These are phyloP conservation scores for Chaetomium fimeti DNA, from an alignment of 495 filamentous ascomycete species.

Conservation along the genomic window DNA sequence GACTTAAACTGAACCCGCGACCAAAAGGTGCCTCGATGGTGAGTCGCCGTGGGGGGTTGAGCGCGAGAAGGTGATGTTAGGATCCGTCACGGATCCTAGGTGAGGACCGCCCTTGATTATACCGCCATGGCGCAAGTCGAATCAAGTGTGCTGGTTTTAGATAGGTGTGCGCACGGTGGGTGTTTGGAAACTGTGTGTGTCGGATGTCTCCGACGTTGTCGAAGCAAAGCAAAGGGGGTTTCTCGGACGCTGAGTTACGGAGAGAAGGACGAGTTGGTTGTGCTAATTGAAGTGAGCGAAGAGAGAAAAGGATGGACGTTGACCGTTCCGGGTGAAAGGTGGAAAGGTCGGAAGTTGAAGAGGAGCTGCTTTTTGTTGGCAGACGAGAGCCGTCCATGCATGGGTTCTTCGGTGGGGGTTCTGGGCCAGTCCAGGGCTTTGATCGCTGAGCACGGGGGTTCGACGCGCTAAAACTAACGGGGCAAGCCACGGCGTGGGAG, in stretches of 20 bases:
- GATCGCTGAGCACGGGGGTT: neutral
- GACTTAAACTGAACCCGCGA: constrained; percentile 2
- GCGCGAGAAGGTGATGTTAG: constrained; percentile 3
- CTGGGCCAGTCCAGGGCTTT: neutral
- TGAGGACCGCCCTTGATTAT: constrained; percentile 19
- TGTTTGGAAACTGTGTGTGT: neutral
- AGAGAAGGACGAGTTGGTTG: neutral
- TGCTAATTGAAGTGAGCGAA: neutral
- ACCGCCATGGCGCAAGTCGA: constrained; percentile 22
- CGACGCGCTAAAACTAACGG: neutral
- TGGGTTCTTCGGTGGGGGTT: neutral
- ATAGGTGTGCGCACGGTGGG: neutral
- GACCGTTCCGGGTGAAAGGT: neutral
- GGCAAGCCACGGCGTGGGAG: neutral
- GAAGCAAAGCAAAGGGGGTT: neutral
- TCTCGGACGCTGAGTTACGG: neutral
- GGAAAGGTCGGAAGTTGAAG: neutral
- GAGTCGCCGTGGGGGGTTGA: neutral
- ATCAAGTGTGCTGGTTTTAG: neutral
- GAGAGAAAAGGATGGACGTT: neutral
- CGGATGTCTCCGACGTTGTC: neutral
- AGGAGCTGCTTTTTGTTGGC: constrained; percentile 8
- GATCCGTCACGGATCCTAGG: constrained; percentile 22
- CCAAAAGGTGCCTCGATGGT: neutral
- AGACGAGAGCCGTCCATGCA: neutral